Conservation (phyloP, 495 filamentous ascomycete species). For the Penicillium arizonense region DNA sequence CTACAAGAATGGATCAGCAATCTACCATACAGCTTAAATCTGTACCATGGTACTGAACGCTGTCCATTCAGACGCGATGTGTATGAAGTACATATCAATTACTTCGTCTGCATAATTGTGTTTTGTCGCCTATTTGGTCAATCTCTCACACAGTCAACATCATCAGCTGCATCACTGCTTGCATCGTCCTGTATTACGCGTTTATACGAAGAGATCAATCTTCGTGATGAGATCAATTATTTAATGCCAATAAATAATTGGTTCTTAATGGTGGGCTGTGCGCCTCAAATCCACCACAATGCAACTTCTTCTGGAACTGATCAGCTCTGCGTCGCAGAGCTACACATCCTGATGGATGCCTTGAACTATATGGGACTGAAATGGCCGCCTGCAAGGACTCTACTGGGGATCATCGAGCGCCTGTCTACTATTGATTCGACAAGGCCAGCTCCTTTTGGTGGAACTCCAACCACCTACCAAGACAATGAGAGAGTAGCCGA, state of each 20-base stretch:
- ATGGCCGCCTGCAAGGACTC: constrained; percentile 2
- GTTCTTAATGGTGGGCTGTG: constrained; percentile 12
- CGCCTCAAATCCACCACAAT: constrained; percentile 8
- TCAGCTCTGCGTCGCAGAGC: constrained; percentile 1
- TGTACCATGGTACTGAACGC: background rate
- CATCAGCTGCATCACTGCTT: constrained; percentile 3
- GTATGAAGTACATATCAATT: constrained; percentile 6
- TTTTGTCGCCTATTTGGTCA: constrained; percentile 9
- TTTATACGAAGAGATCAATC: constrained; percentile 3
- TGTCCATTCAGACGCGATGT: background rate
- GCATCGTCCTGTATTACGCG: constrained; percentile 8
- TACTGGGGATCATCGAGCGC: constrained; percentile 5
- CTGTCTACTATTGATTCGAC: background rate
- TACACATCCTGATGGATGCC: background rate
- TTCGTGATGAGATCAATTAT: constrained; percentile 10
- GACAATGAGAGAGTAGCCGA: background rate
- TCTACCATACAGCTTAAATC: background rate
- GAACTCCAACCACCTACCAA: too few relatives aligned
- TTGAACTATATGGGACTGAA: constrained; percentile 3
- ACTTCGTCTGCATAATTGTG: constrained; percentile 8
- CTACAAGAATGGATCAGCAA: constrained; percentile 2
- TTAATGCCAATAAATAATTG: constrained; percentile 10
- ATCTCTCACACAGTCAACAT: background rate
- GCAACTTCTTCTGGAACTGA: constrained; percentile 1
- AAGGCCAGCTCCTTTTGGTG: too few relatives aligned